A percentile compares a stretch with the other conserved stretches of the same genome.
Conservation (phyloP, 108 stramenopile genomes). For the Fistulifera pelliculosa region DNA sequence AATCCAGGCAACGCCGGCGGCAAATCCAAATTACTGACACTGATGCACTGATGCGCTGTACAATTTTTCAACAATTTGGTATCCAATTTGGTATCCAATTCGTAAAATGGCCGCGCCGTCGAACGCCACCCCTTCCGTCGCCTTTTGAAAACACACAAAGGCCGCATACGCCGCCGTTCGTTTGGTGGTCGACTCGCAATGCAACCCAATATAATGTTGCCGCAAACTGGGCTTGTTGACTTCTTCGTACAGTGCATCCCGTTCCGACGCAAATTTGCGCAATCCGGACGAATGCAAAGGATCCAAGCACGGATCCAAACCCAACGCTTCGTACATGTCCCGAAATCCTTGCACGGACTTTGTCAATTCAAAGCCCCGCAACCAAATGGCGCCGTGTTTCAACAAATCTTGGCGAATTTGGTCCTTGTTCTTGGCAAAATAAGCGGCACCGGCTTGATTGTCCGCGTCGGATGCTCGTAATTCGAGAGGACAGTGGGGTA, state of each 20-base stretch:
- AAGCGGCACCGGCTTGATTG: slow-evolving; percentile 56
- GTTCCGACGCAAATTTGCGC: slow-evolving; percentile 83
- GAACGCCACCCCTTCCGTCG: slow-evolving; percentile 83
- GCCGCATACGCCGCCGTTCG: slow-evolving; percentile 87
- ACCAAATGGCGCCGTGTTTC: slow-evolving; percentile 79
- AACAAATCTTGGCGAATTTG: slow-evolving; percentile 50
- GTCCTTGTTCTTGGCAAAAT: slow-evolving; percentile 58
- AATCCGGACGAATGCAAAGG: slow-evolving; percentile 84
- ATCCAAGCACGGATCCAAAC: slow-evolving; percentile 82
- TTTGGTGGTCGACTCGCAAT: slow-evolving; percentile 82
- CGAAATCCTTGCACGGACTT: slow-evolving; percentile 61
- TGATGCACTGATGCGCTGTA: slow-evolving; percentile 78
- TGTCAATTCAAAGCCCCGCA: slow-evolving; percentile 82
- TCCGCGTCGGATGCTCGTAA: slow-evolving; percentile 45
- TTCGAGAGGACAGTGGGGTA: slow-evolving; percentile 55
- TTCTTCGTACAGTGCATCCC: slow-evolving; percentile 87
- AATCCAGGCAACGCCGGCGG: slow-evolving; percentile 53
- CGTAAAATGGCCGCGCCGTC: slow-evolving; percentile 83
- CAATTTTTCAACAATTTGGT: slow-evolving; percentile 59
- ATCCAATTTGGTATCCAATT: slow-evolving; percentile 77
- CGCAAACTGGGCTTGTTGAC: slow-evolving; percentile 85
- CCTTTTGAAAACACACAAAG: slow-evolving; percentile 87
- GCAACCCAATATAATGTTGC: slow-evolving; percentile 84
- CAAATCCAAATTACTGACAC: slow-evolving; percentile 75
- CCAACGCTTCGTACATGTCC: slow-evolving; percentile 74